phyloP scores from a whole-genome alignment of 108 stramenopile species.

The Nitzschia sp. region DNA sequence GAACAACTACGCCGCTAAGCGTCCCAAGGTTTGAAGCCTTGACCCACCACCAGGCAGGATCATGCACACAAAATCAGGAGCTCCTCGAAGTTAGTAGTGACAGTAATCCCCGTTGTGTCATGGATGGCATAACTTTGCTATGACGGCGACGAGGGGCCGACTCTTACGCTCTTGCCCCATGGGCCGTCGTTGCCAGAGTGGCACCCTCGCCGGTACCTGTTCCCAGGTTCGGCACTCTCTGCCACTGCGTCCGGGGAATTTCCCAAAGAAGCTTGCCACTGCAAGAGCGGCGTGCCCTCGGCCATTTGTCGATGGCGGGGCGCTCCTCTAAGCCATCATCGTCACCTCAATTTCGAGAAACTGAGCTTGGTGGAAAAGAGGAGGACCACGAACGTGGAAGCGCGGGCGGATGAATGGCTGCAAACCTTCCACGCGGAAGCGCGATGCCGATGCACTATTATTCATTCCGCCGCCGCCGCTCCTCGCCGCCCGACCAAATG shows the following conservation, averaged over 20 bases:
- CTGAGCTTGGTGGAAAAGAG: background rate
- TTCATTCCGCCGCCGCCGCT: too few relatives aligned
- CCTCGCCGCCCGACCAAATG: too few relatives aligned
- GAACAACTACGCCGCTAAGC: constrained; percentile 87
- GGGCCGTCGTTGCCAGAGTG: constrained; percentile 53
- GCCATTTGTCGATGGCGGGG: constrained; percentile 47
- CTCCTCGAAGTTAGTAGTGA: constrained; percentile 14
- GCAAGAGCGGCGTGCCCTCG: constrained; percentile 44
- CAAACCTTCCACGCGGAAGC: background rate
- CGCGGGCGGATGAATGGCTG: background rate
- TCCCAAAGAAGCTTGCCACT: constrained; percentile 70
- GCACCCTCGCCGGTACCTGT: constrained; percentile 51
- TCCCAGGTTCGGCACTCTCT: constrained; percentile 71
- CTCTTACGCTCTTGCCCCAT: constrained; percentile 49
- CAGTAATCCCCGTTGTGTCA: constrained; percentile 79
- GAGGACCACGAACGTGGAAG: background rate
- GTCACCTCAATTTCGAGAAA: constrained; percentile 19
- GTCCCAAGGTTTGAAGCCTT: constrained; percentile 90
- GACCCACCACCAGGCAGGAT: constrained; percentile 87
- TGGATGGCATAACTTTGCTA: constrained; percentile 75
- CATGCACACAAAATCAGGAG: constrained; percentile 68
- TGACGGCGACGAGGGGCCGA: constrained; percentile 49
- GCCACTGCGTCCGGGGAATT: constrained; percentile 83
- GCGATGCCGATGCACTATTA: too few relatives aligned
- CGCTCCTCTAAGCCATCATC: constrained; percentile 58